Evolutionary conservation across 208 protist genomes (phyloP), one percentile per base, ranked within the genome.

Genomic region (Herpetomonas tarakana): DNA sequence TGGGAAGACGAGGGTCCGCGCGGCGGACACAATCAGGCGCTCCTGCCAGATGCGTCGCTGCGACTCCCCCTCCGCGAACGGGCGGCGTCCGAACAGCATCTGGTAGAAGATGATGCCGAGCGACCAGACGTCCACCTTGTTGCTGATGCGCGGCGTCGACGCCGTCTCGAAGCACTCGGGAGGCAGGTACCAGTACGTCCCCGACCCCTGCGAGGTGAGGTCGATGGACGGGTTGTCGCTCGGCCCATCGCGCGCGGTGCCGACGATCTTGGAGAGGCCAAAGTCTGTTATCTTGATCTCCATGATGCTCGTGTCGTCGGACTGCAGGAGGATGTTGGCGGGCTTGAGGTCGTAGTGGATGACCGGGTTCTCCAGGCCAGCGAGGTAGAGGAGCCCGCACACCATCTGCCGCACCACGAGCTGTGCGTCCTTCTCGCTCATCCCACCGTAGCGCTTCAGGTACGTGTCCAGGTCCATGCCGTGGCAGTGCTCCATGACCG

Each of bases 261-360:
- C 80, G 54, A 98, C 94, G 14, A 98, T 86, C 76, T 99, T 99
- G 39, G 88, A 97, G 16, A 99, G 84, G 9, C 97, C 97, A 89
- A 99, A 99, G 77, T 99, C 97, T 12, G 96, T 98, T 29, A 99
- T 96, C 66, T 98, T 97, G n/a, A 98, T 88, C 16, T 89, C 82
- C 3, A 88, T 62, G 39, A 83, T 78, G 30, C 44, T 76, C 14
- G 83, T 41, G 41, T 91, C 78, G 38, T 76, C 74, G 7, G 85
- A 72, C 57, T 91, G 66, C 9, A 93, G 53, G 11, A 93, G 65
- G 21, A 93, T 76, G 62, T 93, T 93, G 24, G 72, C 81, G 2
- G 81, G 81, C 68, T 93, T 93, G 3, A 93, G 46, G 61, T 93
- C 86, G 52, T 84, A 81, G 73, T 93, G 86, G 29, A 93, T 85